These are phyloP conservation scores for Candida gigantensis DNA, from an alignment of 1,139 yeast species.

Conservation along the genomic window DNA sequence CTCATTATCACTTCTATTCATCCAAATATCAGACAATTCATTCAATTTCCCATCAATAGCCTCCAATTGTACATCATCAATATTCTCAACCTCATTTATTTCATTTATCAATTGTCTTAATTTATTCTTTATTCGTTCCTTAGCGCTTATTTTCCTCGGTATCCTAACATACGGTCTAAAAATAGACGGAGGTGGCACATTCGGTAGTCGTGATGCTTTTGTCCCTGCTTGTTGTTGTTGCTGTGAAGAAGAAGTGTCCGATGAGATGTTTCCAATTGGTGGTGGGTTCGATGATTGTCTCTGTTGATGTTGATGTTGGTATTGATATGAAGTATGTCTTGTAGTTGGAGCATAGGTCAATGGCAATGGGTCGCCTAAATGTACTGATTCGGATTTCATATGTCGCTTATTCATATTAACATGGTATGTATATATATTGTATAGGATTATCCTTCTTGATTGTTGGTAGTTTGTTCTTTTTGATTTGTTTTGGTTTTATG, in stretches of 20 bases:
- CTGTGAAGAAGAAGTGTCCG: too few relatives aligned
- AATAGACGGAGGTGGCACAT: background rate
- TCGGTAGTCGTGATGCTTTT: conserved; percentile 5
- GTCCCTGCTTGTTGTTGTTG: conserved; percentile 1
- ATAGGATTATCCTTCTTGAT: background rate
- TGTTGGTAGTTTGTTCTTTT: background rate
- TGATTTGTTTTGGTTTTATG: conserved; percentile 6
- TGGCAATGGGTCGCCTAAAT: conserved; percentile 40
- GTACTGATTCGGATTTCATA: conserved; percentile 11
- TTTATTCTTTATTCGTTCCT: conserved; percentile 10
- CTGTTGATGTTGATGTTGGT: conserved; percentile 5
- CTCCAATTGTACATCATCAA: conserved; percentile 7
- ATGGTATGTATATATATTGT: conserved; percentile 7
- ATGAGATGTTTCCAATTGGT: too few relatives aligned
- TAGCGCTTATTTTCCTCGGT: conserved; percentile 3
- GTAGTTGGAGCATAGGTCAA: conserved; percentile 27
- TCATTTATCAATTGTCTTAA: conserved; percentile 9
- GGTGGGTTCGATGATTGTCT: conserved; percentile 9
- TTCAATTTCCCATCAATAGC: conserved; percentile 5
- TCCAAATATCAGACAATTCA: conserved; percentile 2
- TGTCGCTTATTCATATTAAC: conserved; percentile 12
- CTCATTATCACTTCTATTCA: background rate
- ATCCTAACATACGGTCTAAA: background rate
- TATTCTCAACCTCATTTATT: conserved; percentile 7
- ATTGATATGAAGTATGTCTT: conserved; percentile 2